Evolutionary conservation across 306 rosid species (phyloP), one percentile per base, ranked within the genome.

Genomic region (Acacia acuminata): DNA sequence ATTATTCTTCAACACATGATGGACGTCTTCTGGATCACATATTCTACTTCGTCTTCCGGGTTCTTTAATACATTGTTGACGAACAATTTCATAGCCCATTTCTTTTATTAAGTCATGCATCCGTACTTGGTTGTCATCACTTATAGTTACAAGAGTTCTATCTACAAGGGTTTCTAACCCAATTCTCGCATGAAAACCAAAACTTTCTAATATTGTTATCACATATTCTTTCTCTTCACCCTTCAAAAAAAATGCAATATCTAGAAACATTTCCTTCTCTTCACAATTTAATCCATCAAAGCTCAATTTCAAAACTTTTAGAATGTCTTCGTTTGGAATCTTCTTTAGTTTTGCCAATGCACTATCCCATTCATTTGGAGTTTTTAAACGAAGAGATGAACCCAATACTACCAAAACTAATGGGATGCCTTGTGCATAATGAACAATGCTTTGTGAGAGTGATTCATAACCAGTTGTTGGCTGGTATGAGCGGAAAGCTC

Each of bases 21-120:
- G 48, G 38, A 86, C 45, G 56, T 83, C 89, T 5, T 83, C 24
- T 20, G 61, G 50, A 55, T 81, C 73, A 56, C 74, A 53, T 25
- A 85, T 34, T 72, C 88, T 66, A 42, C 83, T 81, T 0, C 77
- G 83, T 22, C 51, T 77, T 81, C 80, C 56, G 13, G 83, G 77
- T 20, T 85, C 81, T 72, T 77, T 76, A 8, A 43, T 16, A 40
- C 71, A 81, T 34, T 85, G 73, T 38, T 43, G 72, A 65, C 50
- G 85, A 71, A 85, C 76, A 40, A 85, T 86, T 5, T 51, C 71
- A 40, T 22, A 8, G 5, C 85, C 89, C 83, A 84, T 67, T 77
- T 77, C 60, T 19, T 84, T 85, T 60, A 84, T 38, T 77, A 82
- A 64, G 10, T 76, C 84, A 73, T 86, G 89, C 88, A 84, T 85